These are phyloP conservation scores for Beauveria scarabaeidicola DNA, from an alignment of 2,329 filamentous ascomycete genomes.

Conservation along the genomic window DNA sequence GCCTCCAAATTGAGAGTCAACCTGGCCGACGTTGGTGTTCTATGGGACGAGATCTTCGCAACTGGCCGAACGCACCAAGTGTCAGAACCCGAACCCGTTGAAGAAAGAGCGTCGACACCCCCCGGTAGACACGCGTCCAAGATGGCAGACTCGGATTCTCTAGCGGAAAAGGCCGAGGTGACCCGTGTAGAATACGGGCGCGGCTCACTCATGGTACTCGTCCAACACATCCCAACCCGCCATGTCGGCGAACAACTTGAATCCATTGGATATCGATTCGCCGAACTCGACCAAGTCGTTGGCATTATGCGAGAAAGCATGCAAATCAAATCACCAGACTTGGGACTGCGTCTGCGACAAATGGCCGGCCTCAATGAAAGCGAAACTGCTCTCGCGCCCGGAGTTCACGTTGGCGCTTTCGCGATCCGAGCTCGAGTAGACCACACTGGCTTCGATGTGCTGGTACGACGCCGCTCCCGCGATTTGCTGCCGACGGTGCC, in stretches of 20 bases:
- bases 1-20: slow-evolving; percentile 57
- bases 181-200: slow-evolving; percentile 43
- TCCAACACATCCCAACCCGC: slow-evolving; percentile 50
- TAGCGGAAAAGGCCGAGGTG: slow-evolving; percentile 33
- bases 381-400: slow-evolving; percentile 38
- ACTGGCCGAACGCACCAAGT: slow-evolving; percentile 41
- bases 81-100: not conserved
- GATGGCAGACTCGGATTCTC: slow-evolving; percentile 19
- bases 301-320: slow-evolving; percentile 62
- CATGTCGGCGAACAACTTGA: slow-evolving; percentile 56
- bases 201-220: slow-evolving; percentile 74
- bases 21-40: slow-evolving; percentile 54
- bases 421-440: slow-evolving; percentile 44
- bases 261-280: slow-evolving; percentile 71
- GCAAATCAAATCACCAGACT: slow-evolving; percentile 58
- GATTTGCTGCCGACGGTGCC: slow-evolving; percentile 54
- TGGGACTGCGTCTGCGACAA: slow-evolving; percentile 51
- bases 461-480: slow-evolving; percentile 47
- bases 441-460: slow-evolving; percentile 51
- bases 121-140: not conserved
- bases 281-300: slow-evolving; percentile 57
- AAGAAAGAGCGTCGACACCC: slow-evolving; percentile 6
- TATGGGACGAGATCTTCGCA: slow-evolving; percentile 68
- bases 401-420: slow-evolving; percentile 51
- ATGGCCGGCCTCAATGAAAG: slow-evolving; percentile 53